Percentiles rank a stretch among this genome's conserved stretches.
Evolutionary conservation across 2,329 filamentous ascomycete species (phyloP).

Genomic region (Pseudogymnoascus sp.): DNA sequence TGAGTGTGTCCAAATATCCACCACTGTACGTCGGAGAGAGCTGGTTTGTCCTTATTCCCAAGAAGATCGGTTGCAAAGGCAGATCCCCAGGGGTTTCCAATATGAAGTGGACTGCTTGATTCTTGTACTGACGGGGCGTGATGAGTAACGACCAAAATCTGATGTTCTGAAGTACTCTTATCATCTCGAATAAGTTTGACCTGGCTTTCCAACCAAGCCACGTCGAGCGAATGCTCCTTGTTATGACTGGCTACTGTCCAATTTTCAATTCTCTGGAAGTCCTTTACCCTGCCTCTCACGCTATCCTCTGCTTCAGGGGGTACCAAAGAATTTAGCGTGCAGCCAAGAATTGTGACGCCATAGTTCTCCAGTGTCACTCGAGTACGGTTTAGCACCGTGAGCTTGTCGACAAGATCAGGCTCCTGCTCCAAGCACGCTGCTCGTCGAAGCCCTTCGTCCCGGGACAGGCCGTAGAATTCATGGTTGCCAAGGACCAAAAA

Average conservation of each 20-base stretch:
- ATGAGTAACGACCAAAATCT: conserved; percentile 47
- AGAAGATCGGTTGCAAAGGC: conserved; percentile 49
- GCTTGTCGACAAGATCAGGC: conserved; percentile 29
- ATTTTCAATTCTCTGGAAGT: conserved; percentile 45
- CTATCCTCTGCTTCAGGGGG: conserved; percentile 31
- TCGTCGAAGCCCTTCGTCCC: conserved; percentile 31
- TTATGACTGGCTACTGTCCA: conserved; percentile 48
- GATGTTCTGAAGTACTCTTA: conserved; percentile 15
- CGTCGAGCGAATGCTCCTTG: conserved; percentile 38
- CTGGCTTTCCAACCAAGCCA: conserved; percentile 42
- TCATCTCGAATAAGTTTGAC: conserved; percentile 22
- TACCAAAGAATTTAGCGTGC: conserved; percentile 50
- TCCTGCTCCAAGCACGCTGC: conserved; percentile 35
- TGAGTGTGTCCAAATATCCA: conserved; percentile 43
- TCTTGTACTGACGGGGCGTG: conserved; percentile 47
- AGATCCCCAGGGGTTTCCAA: conserved; percentile 37
- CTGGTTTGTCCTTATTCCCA: conserved; percentile 10
- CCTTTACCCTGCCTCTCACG: conserved; percentile 41
- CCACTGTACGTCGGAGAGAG: conserved; percentile 24
- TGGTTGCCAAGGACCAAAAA: conserved; percentile 47
- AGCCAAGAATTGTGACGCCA: conserved; percentile 46
- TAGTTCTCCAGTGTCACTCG: conserved; percentile 35
- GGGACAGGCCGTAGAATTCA: conserved; percentile 43
- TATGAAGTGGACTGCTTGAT: conserved; percentile 43
- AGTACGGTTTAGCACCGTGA: conserved; percentile 39